Percentiles rank a stretch among this genome's conserved stretches.
phyloP scores from a whole-genome alignment of 345 rosid genomes.

The Jatropha curcas region DNA sequence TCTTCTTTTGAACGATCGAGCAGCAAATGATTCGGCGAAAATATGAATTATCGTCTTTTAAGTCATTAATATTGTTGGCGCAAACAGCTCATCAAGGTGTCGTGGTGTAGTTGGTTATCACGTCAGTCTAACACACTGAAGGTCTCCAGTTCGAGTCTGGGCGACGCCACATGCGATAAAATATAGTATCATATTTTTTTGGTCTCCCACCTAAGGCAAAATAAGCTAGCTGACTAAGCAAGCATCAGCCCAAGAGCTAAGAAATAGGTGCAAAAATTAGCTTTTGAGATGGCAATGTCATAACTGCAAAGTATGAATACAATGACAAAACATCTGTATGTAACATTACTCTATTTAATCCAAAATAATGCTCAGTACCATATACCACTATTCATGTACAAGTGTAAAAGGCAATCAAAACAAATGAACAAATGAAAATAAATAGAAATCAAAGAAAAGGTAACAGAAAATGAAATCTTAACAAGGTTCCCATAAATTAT shows the following conservation, averaged over 20 bases:
- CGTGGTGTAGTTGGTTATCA: constrained; percentile 99
- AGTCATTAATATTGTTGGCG: too few relatives aligned
- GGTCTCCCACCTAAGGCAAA: too few relatives aligned
- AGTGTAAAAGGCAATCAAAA: constrained; percentile 8
- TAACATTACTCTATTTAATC: not conserved
- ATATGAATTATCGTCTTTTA: too few relatives aligned
- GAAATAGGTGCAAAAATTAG: too few relatives aligned
- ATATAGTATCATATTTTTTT: too few relatives aligned
- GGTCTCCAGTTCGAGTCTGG: constrained; percentile 91
- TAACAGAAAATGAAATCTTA: not conserved
- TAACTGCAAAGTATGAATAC: too few relatives aligned
- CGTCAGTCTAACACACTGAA: constrained; percentile 97
- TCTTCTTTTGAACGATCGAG: too few relatives aligned
- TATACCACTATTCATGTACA: constrained; percentile 18
- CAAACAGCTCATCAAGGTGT: constrained; percentile 62
- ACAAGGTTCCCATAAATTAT: not conserved
- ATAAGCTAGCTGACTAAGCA: too few relatives aligned
- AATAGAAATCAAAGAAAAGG: not conserved
- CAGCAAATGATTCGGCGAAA: too few relatives aligned
- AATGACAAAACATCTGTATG: not conserved
- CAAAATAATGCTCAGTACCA: not conserved
- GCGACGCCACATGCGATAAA: constrained; percentile 53
- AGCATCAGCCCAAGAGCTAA: too few relatives aligned
- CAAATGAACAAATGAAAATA: constrained; percentile 29
- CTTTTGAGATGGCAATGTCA: too few relatives aligned